Percentiles rank a stretch among this genome's conserved stretches.
Evolutionary conservation across 2,329 filamentous ascomycete species (phyloP).

Genomic region (Fulvia fulva): DNA sequence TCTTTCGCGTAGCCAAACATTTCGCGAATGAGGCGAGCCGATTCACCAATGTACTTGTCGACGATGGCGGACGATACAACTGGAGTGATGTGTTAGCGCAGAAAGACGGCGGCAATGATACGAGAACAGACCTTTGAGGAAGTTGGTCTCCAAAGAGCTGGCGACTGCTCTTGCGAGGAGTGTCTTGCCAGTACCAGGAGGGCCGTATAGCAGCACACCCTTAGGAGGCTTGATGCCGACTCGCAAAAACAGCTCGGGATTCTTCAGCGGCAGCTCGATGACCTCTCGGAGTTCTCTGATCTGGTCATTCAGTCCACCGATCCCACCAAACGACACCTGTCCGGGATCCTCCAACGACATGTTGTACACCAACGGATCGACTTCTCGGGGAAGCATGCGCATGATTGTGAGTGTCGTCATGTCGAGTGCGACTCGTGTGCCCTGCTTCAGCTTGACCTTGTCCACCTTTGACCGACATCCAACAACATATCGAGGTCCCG

Average conservation of each 20-base stretch:
- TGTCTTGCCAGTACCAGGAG: conserved; percentile 95
- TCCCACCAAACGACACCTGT: conserved; percentile 95
- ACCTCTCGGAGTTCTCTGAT: conserved; percentile 96
- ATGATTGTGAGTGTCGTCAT: conserved; percentile 99
- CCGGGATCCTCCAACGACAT: conserved; percentile 98
- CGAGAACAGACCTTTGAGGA: conserved; percentile 72
- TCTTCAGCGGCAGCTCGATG: conserved; percentile 96
- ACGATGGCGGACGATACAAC: conserved; percentile 98
- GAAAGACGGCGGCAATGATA: neutral
- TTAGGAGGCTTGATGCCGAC: conserved; percentile 99
- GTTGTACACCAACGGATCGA: conserved; percentile 98
- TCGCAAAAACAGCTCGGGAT: conserved; percentile 92
- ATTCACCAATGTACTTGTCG: conserved; percentile 99
- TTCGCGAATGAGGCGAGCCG: conserved; percentile 90
- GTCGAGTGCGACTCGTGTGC: conserved; percentile 92
- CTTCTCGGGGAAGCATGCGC: conserved; percentile 98
- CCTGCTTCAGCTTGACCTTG: conserved; percentile 95
- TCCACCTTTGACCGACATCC: conserved; percentile 98
- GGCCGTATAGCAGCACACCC: conserved; percentile 92
- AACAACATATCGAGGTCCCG: conserved; percentile 94
- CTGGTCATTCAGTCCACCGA: conserved; percentile 96
- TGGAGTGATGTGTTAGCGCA: conserved; percentile 37
- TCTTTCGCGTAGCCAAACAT: conserved; percentile 99
- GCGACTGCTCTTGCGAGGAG: conserved; percentile 90
- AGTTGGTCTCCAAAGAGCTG: conserved; percentile 95